Evolutionary conservation across 106 monocot species (phyloP), one percentile per base, ranked within the genome.

Genomic region (Apostasia shenzhenica): DNA sequence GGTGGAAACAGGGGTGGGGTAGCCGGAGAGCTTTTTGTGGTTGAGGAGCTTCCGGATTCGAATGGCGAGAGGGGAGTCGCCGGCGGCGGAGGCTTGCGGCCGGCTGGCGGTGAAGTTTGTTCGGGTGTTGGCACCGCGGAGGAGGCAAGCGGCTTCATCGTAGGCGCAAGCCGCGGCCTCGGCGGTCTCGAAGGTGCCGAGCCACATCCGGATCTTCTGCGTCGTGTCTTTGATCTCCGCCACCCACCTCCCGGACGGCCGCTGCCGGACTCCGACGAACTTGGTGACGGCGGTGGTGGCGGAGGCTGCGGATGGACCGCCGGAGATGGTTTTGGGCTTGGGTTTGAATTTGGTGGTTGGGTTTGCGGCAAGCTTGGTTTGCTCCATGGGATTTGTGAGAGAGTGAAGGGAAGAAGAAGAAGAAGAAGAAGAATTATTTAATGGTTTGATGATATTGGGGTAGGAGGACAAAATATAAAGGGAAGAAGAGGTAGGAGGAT

Each of bases 181-280:
- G 1, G 88, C 88, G 4, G 84, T 88, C 63, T 88, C 88, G 67
- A 79, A 88, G 8, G 89, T 89, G 11, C 89, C 89, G 42, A 89
- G 80, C 89, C 89, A 89, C 85, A 85, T 85, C 48, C 89, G 61
- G 55, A 89, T 82, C 59, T 85, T 82, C 44, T 85, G 85, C 1
- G 80, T 85, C 11, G 85, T 85, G 60, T 81, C 88, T 60, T 84
- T 84, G 44, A 88, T 88, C 78, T 88, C 88, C 1, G 88, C 88
- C 40, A 88, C 89, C 89, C 89, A 89, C 53, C 85, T 47, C 7
- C 89, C 89, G 2, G 85, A 89, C 0, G 85, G 85, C 65, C 89
- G 66, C 44, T 85, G 89, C 1, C 62, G 62, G 5, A 63, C 62
- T 45, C 62, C 62, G 3, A 44, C 45, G 45, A 63, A 63, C 45